phyloP scores from a whole-genome alignment of 768 basidiomycete genomes.

The Astraeus odoratus region DNA sequence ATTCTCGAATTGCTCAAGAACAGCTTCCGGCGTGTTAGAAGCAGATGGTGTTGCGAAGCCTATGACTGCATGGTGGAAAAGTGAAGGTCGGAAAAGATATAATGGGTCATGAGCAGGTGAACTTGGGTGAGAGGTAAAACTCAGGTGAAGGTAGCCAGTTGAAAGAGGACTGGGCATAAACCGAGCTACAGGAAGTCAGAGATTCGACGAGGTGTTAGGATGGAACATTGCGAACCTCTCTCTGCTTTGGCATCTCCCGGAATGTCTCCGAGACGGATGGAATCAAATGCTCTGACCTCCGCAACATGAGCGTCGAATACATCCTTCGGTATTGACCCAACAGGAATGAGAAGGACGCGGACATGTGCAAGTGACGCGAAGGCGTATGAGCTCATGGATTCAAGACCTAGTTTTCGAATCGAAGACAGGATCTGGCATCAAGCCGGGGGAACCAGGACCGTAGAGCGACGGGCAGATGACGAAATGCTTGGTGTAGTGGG shows the following conservation, averaged over 20 bases:
- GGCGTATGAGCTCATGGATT: conserved; percentile 57
- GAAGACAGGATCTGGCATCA: neutral
- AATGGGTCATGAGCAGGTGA: conserved; percentile 62
- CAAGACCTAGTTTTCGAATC: neutral
- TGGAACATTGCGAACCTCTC: conserved; percentile 42
- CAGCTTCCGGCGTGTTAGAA: conserved; percentile 43
- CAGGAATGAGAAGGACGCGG: conserved; percentile 78
- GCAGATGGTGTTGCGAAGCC: conserved; percentile 73
- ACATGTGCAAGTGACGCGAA: conserved; percentile 85
- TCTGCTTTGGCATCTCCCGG: conserved; percentile 74
- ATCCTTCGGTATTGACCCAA: conserved; percentile 65
- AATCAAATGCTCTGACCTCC: conserved; percentile 67
- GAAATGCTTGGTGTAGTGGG: no score
- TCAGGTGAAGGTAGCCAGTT: conserved; percentile 75
- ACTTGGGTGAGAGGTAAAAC: conserved; percentile 69
- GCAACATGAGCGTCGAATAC: conserved; percentile 68
- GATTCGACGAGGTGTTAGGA: neutral
- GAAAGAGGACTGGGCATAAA: conserved; percentile 77
- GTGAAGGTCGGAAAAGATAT: conserved; percentile 68
- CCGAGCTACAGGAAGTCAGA: conserved; percentile 42
- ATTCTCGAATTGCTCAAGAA: conserved; percentile 61
- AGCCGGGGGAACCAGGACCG: neutral
- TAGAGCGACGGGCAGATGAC: no score
- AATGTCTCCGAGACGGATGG: conserved; percentile 75
- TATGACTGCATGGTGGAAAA: conserved; percentile 82